A percentile compares a stretch with the other conserved stretches of the same genome.
These are phyloP conservation scores for Trichoderma aggressivum DNA, from an alignment of 2,329 filamentous ascomycete genomes.

Conservation along the genomic window DNA sequence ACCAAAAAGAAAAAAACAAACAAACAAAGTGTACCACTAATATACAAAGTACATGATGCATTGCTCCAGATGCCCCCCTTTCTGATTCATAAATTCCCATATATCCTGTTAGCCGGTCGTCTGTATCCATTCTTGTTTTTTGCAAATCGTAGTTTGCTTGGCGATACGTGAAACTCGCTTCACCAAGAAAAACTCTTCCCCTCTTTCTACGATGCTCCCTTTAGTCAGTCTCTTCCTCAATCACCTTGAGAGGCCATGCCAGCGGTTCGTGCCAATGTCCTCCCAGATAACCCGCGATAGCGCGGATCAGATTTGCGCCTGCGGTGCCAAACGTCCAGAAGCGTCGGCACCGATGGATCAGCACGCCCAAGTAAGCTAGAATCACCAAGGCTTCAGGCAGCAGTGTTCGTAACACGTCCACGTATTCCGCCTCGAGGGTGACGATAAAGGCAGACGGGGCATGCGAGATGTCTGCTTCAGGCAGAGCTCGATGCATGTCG, in stretches of 20 bases:
- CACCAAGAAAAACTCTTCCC: not conserved
- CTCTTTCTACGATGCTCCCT: not conserved
- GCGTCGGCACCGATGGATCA: conserved; percentile 41
- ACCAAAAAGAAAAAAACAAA: not conserved
- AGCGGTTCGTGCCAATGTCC: conserved; percentile 33
- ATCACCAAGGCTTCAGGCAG: conserved; percentile 44
- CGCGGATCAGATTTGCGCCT: conserved; percentile 31
- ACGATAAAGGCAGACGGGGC: conserved; percentile 35
- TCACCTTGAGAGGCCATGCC: conserved; percentile 34
- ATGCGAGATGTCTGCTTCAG: conserved; percentile 26
- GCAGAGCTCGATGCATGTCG: conserved; percentile 30
- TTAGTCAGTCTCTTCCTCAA: conserved; percentile 29
- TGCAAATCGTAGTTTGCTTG: not conserved
- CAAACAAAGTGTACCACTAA: not conserved
- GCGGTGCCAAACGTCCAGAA: conserved; percentile 40
- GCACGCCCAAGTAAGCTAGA: conserved; percentile 47
- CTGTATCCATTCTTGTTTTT: not conserved
- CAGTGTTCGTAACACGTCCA: conserved; percentile 35
- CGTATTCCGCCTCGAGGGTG: conserved; percentile 32
- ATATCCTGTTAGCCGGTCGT: not conserved
- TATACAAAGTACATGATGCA: conserved; percentile 4
- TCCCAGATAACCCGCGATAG: conserved; percentile 33
- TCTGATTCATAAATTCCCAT: not conserved
- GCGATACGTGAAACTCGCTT: not conserved
- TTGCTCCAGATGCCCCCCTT: not conserved